A percentile compares a stretch with the other conserved stretches of the same genome.
Conservation (phyloP, 306 rosid species). For the Acmispon strigosus region DNA sequence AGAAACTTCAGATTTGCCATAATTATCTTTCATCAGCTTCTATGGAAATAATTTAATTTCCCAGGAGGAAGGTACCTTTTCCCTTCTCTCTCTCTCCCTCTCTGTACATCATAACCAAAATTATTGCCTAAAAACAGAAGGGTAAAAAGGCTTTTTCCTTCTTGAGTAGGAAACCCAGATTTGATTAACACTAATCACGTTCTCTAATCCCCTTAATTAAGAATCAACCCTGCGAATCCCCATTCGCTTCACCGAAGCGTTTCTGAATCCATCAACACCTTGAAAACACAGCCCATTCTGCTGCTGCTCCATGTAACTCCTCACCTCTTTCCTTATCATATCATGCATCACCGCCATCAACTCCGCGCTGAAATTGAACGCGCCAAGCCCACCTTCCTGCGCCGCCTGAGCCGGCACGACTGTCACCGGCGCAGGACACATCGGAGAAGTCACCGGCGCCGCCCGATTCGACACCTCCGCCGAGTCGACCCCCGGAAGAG, state of each 20-base stretch:
- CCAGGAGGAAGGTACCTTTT: neutral
- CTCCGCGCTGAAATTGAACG: constrained; percentile 47
- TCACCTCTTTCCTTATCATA: constrained; percentile 83
- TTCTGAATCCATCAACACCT: constrained; percentile 50
- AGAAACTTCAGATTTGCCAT: constrained; percentile 11
- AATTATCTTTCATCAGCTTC: neutral
- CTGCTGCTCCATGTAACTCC: constrained; percentile 60
- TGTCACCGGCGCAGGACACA: neutral
- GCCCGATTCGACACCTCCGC: constrained; percentile 25
- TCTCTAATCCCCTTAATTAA: constrained; percentile 5
- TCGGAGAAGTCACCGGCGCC: neutral
- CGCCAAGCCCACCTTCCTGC: constrained; percentile 16
- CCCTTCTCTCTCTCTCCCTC: constrained; percentile 7
- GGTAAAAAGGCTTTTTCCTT: neutral
- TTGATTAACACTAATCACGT: neutral
- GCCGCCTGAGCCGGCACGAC: neutral
- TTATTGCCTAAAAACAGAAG: constrained; percentile 44
- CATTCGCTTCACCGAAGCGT: constrained; percentile 43
- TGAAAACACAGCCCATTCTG: constrained; percentile 46
- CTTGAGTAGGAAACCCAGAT: neutral
- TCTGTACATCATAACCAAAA: constrained; percentile 55
- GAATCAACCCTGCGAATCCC: constrained; percentile 53
- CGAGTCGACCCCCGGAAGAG: constrained; percentile 62
- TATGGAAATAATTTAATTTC: neutral
- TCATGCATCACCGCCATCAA: constrained; percentile 83